Evolutionary conservation across 352 stramenopile species (phyloP), one percentile per base, ranked within the genome.

Genomic region (Thalassiosira allenii): DNA sequence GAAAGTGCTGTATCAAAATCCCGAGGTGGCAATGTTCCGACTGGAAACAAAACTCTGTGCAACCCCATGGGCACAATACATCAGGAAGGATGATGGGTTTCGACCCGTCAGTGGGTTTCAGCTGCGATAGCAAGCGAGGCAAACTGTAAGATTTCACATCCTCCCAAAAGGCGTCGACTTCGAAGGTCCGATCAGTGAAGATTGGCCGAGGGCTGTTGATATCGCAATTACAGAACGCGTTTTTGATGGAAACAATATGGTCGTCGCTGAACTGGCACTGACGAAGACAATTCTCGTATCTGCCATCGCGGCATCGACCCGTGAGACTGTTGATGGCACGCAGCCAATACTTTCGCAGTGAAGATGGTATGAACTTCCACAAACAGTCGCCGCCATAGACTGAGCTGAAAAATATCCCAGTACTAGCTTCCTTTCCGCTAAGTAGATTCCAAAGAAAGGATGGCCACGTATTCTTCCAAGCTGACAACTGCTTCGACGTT

Each of bases 61-160:
- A 72, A 30, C 62, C 62, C 62, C 62, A 72, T 14, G 62, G 62
- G 22, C 62, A 72, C n/a, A 72, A n/a, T 20, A 72, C 41, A 34
- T 72, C 29, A 5, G 62, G 62, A 6, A 72, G 32, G 1, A 72
- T 30, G 4, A 59, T 37, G 2, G 33, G 34, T n/a, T 49, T 3
- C 8, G 29, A 9, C 14, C 27, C 17, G 11, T 67, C 22, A n/a
- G 43, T 33, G 4, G 27, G 52, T 20, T 37, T 12, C 27, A 67
- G 27, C n/a, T 12, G 29, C 29, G 4, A 11, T n/a, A 53, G 17
- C 43, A 27, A 67, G n/a, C 34, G 5, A 3, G 14, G 1, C 2
- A 52, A 30, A 5, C 22, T 2, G 23, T 53, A 52, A 3, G 6
- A 20, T 1, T 67, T 47, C 4, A 67, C 49, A 20, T 67, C 6